A percentile compares a stretch with the other conserved stretches of the same genome.
Conservation (phyloP, 306 rosid genomes). For the Fragaria vesca region DNA sequence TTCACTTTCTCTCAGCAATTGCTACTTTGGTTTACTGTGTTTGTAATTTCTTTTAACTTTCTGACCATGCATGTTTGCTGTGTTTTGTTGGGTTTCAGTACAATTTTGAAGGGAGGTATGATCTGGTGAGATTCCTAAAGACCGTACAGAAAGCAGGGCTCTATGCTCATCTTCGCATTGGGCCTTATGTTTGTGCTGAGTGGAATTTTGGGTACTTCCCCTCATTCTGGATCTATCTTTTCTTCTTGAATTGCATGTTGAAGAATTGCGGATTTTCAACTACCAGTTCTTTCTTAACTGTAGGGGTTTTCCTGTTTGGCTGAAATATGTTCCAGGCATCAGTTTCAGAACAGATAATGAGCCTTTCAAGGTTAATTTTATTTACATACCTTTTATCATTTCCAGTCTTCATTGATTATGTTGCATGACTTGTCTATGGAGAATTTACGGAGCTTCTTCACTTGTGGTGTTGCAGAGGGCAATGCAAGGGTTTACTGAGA, state of each 20-base stretch:
- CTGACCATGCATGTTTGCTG: slow-evolving; percentile 19
- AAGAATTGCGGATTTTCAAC: neutral
- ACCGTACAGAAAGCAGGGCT: slow-evolving; percentile 87
- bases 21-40: slow-evolving; percentile 10
- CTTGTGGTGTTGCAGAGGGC: slow-evolving; percentile 63
- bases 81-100: slow-evolving; percentile 56
- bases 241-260: neutral
- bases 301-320: slow-evolving; percentile 99
- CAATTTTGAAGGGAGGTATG: slow-evolving; percentile 89
- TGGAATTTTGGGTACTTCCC: slow-evolving; percentile 93
- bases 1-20: neutral
- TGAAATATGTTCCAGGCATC: slow-evolving; percentile 94
- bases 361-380: slow-evolving; percentile 86
- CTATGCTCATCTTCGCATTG: slow-evolving; percentile 92
- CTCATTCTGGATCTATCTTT: slow-evolving; percentile 10
- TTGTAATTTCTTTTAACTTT: neutral
- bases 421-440: neutral
- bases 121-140: slow-evolving; percentile 86
- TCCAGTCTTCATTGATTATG: neutral
- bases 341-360: slow-evolving; percentile 99
- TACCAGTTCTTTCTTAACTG: slow-evolving; percentile 5
- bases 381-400: neutral
- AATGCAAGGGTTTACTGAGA: slow-evolving; percentile 95
- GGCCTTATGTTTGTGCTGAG: slow-evolving; percentile 99
- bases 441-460: slow-evolving; percentile 2